Percentiles rank a stretch among this genome's conserved stretches.
Evolutionary conservation across 495 filamentous ascomycete species (phyloP).

Genomic region (Pseudevernia furfuracea): DNA sequence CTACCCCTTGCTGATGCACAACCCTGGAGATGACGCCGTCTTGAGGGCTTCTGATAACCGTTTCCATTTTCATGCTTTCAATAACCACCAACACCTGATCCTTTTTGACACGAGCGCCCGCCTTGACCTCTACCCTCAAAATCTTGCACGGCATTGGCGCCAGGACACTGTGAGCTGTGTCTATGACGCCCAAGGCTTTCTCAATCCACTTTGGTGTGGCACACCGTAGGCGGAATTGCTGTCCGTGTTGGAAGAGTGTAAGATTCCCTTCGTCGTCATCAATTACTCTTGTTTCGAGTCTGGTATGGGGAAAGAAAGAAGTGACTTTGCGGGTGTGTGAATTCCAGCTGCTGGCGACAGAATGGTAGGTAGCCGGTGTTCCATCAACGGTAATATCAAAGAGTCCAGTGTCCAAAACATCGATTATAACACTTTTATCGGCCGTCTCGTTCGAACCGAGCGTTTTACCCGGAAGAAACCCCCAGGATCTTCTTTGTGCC

Average conservation of each 20-base stretch:
- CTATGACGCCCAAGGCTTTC: conserved; percentile 76
- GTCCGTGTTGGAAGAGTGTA: conserved; percentile 75
- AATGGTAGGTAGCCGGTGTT: conserved; percentile 33
- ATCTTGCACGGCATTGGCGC: conserved; percentile 96
- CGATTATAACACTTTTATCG: conserved; percentile 56
- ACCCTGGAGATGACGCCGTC: conserved; percentile 72
- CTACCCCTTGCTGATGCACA: conserved; percentile 80
- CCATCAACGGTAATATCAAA: conserved; percentile 61
- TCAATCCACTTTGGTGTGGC: conserved; percentile 72
- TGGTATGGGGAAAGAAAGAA: conserved; percentile 64
- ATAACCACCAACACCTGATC: conserved; percentile 88
- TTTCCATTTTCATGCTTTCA: conserved; percentile 99
- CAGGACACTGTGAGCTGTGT: conserved; percentile 71
- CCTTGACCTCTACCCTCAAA: conserved; percentile 71
- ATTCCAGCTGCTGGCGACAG: conserved; percentile 40
- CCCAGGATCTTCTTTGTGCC: conserved; percentile 48
- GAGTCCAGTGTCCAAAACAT: conserved; percentile 51
- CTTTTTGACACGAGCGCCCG: conserved; percentile 73
- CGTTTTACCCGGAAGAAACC: conserved; percentile 39
- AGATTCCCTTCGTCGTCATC: conserved; percentile 52
- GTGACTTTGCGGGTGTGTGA: conserved; percentile 35
- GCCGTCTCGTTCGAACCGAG: conserved; percentile 30
- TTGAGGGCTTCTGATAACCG: conserved; percentile 83
- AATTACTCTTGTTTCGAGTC: conserved; percentile 74
- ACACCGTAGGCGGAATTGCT: conserved; percentile 62